Evolutionary conservation across 2,329 filamentous ascomycete genomes (phyloP).

Genomic region (Decorospora gaudefroyi): DNA sequence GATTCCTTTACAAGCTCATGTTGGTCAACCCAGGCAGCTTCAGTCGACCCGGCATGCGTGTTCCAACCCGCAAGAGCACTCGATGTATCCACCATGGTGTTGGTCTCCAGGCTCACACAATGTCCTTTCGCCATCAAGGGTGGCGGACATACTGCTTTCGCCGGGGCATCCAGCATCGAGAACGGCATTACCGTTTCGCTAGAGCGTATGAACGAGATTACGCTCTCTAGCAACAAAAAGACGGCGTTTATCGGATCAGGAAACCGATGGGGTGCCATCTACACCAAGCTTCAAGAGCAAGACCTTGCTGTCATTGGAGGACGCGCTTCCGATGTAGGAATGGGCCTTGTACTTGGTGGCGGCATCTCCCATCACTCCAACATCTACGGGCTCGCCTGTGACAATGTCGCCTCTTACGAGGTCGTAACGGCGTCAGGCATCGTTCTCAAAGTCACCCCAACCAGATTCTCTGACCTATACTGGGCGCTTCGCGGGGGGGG

Average conservation of each 20-base stretch:
- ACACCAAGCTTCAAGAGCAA: constrained; percentile 25
- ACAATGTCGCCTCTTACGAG: constrained; percentile 17
- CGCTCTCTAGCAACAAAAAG: constrained; percentile 22
- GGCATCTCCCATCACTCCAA: constrained; percentile 25
- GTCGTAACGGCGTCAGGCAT: constrained; percentile 35
- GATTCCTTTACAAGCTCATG: constrained; percentile 15
- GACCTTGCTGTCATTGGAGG: constrained; percentile 34
- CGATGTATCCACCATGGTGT: constrained; percentile 18
- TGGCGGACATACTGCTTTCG: constrained; percentile 49
- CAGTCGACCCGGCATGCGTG: constrained; percentile 24
- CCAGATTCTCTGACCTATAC: constrained; percentile 47
- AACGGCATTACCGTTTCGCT: constrained; percentile 51
- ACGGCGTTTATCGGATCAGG: constrained; percentile 35
- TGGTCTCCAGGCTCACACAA: constrained; percentile 12
- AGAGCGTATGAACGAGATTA: constrained; percentile 28
- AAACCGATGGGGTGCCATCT: constrained; percentile 38
- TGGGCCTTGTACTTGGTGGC: constrained; percentile 12
- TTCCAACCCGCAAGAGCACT: constrained; percentile 21
- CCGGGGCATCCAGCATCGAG: constrained; percentile 47
- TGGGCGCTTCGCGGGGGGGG: constrained; percentile 41
- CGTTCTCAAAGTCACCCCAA: constrained; percentile 27
- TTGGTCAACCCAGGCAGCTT: constrained; percentile 25
- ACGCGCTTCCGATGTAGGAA: constrained; percentile 30
- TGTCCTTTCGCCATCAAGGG: constrained; percentile 49
- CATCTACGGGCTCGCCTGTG: constrained; percentile 39